Conservation (phyloP, 495 filamentous ascomycete genomes). For the Trichoderma parareesei region DNA sequence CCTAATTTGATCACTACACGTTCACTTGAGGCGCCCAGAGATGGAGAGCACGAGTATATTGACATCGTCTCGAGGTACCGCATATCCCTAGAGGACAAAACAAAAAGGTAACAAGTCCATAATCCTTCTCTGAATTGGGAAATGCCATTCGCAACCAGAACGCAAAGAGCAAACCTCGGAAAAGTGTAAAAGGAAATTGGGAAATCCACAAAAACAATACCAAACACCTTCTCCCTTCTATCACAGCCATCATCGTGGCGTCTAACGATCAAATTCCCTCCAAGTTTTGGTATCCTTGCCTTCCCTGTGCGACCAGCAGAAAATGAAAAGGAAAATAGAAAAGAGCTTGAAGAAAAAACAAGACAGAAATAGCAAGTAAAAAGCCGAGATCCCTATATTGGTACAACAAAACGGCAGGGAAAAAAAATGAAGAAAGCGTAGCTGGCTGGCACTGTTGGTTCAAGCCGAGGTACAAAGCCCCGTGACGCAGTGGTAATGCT, state of each 20-base stretch:
- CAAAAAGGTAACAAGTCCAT: neutral
- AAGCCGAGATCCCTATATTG: neutral
- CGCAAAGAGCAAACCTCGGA: too few relatives aligned
- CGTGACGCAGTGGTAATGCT: too few relatives aligned
- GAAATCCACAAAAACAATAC: neutral
- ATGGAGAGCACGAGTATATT: too few relatives aligned
- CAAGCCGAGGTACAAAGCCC: too few relatives aligned
- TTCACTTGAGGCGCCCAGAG: too few relatives aligned
- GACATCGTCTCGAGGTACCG: too few relatives aligned
- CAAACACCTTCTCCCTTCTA: neutral
- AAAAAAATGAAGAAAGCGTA: neutral
- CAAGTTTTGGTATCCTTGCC: neutral
- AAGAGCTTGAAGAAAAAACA: neutral
- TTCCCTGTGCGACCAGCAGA: neutral
- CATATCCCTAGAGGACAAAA: neutral
- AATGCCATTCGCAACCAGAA: neutral
- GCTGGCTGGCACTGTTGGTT: neutral
- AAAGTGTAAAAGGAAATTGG: neutral
- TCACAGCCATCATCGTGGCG: neutral
- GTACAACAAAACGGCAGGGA: neutral
- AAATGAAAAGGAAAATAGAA: neutral
- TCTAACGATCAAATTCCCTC: neutral
- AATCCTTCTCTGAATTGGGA: neutral
- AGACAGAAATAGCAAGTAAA: neutral
- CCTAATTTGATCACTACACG: too few relatives aligned